phyloP scores from a whole-genome alignment of 139 green algal genomes.

The Tetratostichococcus sp. region DNA sequence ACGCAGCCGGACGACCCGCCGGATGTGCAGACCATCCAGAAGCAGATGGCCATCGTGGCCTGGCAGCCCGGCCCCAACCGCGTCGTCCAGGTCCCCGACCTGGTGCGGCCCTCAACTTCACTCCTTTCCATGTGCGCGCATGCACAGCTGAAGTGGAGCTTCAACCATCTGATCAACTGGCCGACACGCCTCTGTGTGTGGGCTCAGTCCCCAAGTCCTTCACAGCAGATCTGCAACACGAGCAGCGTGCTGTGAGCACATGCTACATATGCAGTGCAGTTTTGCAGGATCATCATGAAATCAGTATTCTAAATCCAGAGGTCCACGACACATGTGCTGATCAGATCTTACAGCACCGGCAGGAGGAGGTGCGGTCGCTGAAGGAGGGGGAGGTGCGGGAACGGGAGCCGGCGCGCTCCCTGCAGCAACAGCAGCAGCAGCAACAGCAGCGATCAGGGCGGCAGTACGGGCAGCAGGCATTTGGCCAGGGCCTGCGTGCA shows the following conservation, averaged over 20 bases:
- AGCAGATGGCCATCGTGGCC: slow-evolving; percentile 92
- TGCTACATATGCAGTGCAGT: no score
- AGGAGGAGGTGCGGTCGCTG: slow-evolving; percentile 58
- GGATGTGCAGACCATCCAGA: slow-evolving; percentile 79
- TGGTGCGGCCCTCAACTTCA: slow-evolving; percentile 42
- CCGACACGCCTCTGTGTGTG: no score
- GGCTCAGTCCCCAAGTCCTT: no score
- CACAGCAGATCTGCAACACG: not conserved
- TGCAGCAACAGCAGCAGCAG: slow-evolving; percentile 12
- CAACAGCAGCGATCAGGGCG: slow-evolving; percentile 6
- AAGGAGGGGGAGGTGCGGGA: slow-evolving; percentile 40
- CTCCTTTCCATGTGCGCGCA: no score
- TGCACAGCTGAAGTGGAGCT: no score
- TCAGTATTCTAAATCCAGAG: no score
- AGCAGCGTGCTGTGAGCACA: no score
- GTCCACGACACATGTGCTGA: no score
- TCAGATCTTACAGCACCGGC: no score
- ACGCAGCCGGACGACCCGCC: slow-evolving; percentile 66
- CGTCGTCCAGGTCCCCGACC: slow-evolving; percentile 67
- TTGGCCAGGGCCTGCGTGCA: not conserved
- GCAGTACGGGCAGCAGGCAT: slow-evolving; percentile 36
- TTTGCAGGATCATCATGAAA: no score
- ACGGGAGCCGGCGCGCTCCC: slow-evolving; percentile 38
- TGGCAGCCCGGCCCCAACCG: slow-evolving; percentile 90
- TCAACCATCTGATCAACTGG: no score